Percentiles rank a stretch among this genome's conserved stretches.
Evolutionary conservation across 345 rosid genomes (phyloP).

Genomic region (Eucalyptus curtisii): DNA sequence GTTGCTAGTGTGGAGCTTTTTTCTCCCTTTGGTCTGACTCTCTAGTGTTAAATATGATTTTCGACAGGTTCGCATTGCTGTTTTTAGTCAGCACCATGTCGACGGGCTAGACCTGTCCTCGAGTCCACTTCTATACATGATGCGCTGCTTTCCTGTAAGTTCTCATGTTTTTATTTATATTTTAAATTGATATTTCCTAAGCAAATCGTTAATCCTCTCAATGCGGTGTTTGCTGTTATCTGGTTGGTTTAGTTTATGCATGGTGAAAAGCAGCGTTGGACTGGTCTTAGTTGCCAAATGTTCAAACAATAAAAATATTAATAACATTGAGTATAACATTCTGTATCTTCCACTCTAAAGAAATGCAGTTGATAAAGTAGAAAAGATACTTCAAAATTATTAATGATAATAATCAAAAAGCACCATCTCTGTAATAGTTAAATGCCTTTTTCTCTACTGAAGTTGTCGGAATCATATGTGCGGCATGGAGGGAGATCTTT

Average conservation of each 20-base stretch:
- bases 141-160: conserved; percentile 97
- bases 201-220: neutral
- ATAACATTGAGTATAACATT: neutral
- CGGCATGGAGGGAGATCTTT: neutral
- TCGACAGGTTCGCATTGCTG: conserved; percentile 92
- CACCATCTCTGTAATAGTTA: neutral
- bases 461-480: neutral
- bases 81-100: conserved; percentile 97
- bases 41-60: neutral
- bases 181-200: neutral
- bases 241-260: neutral
- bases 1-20: neutral
- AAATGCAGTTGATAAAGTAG: neutral
- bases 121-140: conserved; percentile 95
- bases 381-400: neutral
- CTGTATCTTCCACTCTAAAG: neutral
- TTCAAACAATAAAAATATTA: neutral
- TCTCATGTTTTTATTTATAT: neutral
- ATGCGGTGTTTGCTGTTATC: neutral
- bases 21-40: neutral
- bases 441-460: neutral
- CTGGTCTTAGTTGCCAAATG: neutral
- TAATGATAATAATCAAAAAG: neutral
- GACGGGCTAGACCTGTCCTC: conserved; percentile 94
- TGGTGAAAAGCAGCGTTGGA: neutral